Evolutionary conservation across 176 grass and related monocot genomes (phyloP).

Genomic region (Carex littledalei): DNA sequence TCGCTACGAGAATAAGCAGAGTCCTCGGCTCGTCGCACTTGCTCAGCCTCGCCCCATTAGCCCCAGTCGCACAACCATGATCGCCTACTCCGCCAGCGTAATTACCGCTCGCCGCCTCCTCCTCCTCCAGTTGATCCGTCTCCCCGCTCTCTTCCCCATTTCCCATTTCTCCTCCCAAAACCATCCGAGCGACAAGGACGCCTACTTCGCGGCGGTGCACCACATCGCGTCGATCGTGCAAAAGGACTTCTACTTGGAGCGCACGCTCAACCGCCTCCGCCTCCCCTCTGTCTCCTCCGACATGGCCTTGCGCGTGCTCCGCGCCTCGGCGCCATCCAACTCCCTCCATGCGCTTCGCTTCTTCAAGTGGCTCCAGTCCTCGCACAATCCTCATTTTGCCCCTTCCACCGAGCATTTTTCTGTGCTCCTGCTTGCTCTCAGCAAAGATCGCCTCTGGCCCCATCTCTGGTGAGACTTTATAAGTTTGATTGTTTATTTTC

Average conservation of each 20-base stretch:
- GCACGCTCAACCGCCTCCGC: conserved; percentile 78
- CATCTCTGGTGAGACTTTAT: conserved; percentile 48
- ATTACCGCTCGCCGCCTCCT: conserved; percentile 11
- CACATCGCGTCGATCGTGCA: conserved; percentile 82
- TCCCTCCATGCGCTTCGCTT: conserved; percentile 75
- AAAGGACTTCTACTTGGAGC: conserved; percentile 96
- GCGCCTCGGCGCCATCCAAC: conserved; percentile 48
- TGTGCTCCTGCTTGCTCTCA: conserved; percentile 73
- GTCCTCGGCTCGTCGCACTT: too few species aligned
- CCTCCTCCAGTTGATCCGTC: conserved; percentile 17
- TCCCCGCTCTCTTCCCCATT: not conserved
- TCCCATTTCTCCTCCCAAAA: conserved; percentile 21
- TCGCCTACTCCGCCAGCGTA: conserved; percentile 9
- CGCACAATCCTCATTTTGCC: conserved; percentile 36
- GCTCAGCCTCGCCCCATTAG: not conserved
- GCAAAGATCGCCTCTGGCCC: conserved; percentile 50
- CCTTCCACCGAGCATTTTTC: conserved; percentile 74
- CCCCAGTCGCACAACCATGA: not conserved
- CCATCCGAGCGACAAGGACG: conserved; percentile 58
- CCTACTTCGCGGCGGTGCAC: conserved; percentile 77
- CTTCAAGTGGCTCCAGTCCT: conserved; percentile 64
- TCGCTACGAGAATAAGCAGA: not conserved
- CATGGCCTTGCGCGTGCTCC: conserved; percentile 71
- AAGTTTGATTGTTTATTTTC: not conserved
- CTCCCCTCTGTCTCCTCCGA: conserved; percentile 73